Conservation (phyloP, 129 eudicot species). For the Helichrysum umbraculigerum region DNA sequence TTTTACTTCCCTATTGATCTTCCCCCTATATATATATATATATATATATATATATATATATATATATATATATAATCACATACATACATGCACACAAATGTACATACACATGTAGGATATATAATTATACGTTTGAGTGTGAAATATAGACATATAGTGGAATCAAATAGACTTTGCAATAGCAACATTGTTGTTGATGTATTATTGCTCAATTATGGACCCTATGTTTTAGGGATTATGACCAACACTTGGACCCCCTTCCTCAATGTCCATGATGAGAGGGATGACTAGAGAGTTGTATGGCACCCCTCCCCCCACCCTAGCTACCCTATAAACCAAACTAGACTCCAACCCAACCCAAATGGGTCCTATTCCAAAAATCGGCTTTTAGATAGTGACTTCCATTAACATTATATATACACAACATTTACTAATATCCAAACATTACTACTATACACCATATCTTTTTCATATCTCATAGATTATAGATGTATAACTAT, state of each 20-base stretch:
- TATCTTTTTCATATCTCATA: constrained; percentile 23
- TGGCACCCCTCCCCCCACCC: constrained; percentile 23
- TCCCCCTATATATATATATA: no score
- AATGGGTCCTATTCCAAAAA: constrained; percentile 29
- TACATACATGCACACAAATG: no score
- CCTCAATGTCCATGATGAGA: not conserved
- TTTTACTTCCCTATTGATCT: no score
- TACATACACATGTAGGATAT: no score
- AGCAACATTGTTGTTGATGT: constrained; percentile 33
- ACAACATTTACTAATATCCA: constrained; percentile 26
- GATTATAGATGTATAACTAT: constrained; percentile 10
- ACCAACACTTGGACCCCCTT: constrained; percentile 15
- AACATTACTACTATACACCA: constrained; percentile 21
- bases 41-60: no score
- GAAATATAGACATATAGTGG: not conserved
- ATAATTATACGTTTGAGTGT: not conserved
- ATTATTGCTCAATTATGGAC: constrained; percentile 15
- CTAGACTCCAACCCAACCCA: constrained; percentile 29
- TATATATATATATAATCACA: no score
- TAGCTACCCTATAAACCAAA: constrained; percentile 22
- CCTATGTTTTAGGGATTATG: constrained; percentile 27
- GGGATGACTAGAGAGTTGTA: not conserved
- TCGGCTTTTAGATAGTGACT: constrained; percentile 34
- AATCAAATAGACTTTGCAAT: constrained; percentile 23
- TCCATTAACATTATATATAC: not conserved